phyloP scores from a whole-genome alignment of 768 basidiomycete species.

The Boletellus sp. region DNA sequence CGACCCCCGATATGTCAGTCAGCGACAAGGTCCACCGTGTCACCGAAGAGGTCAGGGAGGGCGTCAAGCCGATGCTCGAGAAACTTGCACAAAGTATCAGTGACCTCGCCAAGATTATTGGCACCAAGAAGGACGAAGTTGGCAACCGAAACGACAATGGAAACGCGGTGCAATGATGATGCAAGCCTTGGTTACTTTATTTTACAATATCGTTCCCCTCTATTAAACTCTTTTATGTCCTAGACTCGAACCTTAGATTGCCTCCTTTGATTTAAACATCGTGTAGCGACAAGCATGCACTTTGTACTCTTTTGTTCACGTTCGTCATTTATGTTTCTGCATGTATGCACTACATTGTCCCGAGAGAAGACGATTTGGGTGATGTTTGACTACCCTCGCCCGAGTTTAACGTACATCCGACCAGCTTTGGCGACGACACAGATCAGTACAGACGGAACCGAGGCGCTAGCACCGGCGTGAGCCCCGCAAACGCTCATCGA shows the following conservation, averaged over 20 bases:
- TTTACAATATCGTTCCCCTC: conserved; percentile 6
- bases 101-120: conserved; percentile 25
- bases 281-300: conserved; percentile 18
- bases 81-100: conserved; percentile 40
- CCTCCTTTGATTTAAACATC: conserved; percentile 8
- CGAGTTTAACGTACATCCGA: conserved; percentile 6
- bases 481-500: background rate
- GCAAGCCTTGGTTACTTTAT: background rate
- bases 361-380: background rate
- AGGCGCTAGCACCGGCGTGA: background rate
- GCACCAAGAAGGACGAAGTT: conserved; percentile 29
- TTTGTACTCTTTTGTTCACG: conserved; percentile 20
- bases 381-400: background rate
- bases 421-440: background rate
- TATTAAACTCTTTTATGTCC: conserved; percentile 13
- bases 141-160: conserved; percentile 8
- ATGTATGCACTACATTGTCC: conserved; percentile 17
- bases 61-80: conserved; percentile 61
- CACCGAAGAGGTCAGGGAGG: conserved; percentile 53
- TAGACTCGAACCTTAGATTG: conserved; percentile 29
- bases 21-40: conserved; percentile 61
- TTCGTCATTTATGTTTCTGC: conserved; percentile 5
- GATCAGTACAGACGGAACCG: conserved; percentile 5
- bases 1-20: conserved; percentile 50
- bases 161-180: conserved; percentile 9